Percentiles rank a stretch among this genome's conserved stretches.
Evolutionary conservation across 2,329 filamentous ascomycete genomes (phyloP).

Genomic region (Pestalotiopsis sp.): DNA sequence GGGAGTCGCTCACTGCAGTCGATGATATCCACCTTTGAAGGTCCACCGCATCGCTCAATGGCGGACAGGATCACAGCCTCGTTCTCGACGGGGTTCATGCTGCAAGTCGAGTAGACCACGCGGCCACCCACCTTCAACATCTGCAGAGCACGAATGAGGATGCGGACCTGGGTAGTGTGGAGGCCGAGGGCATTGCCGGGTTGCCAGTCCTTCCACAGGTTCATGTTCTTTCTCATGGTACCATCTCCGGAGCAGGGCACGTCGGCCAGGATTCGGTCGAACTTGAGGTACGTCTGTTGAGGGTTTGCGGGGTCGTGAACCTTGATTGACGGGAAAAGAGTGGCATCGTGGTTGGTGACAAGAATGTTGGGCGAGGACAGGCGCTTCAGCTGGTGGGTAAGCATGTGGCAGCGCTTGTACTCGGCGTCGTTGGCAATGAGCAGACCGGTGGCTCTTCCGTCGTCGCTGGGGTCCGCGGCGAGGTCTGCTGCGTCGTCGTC

Average conservation of each 20-base stretch:
- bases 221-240: slow-evolving; percentile 88
- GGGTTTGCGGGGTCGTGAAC: slow-evolving; percentile 63
- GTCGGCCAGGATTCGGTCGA: slow-evolving; percentile 93
- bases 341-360: slow-evolving; percentile 97
- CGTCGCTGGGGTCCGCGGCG: slow-evolving; percentile 63
- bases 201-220: slow-evolving; percentile 94
- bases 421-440: slow-evolving; percentile 95
- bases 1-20: slow-evolving; percentile 80
- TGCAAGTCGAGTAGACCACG: slow-evolving; percentile 97
- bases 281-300: slow-evolving; percentile 79
- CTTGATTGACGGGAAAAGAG: slow-evolving; percentile 89
- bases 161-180: slow-evolving; percentile 83
- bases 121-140: slow-evolving; percentile 94
- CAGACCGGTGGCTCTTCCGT: slow-evolving; percentile 85
- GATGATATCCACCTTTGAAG: slow-evolving; percentile 77
- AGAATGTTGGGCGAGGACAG: slow-evolving; percentile 95
- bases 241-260: slow-evolving; percentile 97
- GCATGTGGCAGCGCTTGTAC: slow-evolving; percentile 94
- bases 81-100: slow-evolving; percentile 97
- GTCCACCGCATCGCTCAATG: slow-evolving; percentile 85
- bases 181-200: slow-evolving; percentile 85
- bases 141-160: slow-evolving; percentile 87
- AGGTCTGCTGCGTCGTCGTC: slow-evolving; percentile 61
- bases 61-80: slow-evolving; percentile 88
- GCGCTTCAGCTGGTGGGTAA: slow-evolving; percentile 97